Conservation (phyloP, 2,329 filamentous ascomycete genomes). For the Fusarium xylarioides region DNA sequence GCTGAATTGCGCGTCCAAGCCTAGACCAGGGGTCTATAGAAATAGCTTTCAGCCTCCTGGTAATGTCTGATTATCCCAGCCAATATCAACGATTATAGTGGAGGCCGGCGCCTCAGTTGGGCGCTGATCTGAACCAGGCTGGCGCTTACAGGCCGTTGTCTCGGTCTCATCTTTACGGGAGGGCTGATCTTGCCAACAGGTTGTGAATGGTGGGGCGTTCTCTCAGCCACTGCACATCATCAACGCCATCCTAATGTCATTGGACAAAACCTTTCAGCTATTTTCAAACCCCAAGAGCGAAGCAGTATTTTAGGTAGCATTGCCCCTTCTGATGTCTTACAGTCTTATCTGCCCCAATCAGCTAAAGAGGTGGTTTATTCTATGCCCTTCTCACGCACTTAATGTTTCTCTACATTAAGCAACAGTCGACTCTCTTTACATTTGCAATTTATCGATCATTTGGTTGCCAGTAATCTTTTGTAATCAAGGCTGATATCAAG, state of each 20-base stretch:
- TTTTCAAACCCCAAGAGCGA: too few species aligned
- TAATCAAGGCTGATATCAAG: background rate
- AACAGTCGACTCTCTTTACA: background rate
- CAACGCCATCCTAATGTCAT: background rate
- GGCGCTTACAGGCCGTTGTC: background rate
- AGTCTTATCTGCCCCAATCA: background rate
- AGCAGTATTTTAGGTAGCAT: too few species aligned
- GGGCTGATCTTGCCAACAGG: background rate
- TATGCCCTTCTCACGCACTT: fast-evolving
- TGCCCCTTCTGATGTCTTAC: background rate
- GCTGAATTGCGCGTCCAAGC: background rate
- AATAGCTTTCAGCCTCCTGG: background rate
- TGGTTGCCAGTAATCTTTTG: fast-evolving
- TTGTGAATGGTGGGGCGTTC: background rate
- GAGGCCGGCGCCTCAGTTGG: background rate
- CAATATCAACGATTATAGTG: background rate
- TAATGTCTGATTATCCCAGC: background rate
- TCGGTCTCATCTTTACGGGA: background rate
- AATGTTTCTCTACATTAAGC: background rate
- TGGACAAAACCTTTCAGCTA: background rate
- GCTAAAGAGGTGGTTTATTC: background rate
- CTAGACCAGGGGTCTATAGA: background rate
- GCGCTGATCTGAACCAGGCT: background rate
- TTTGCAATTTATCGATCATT: background rate
- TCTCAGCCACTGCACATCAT: background rate